Evolutionary conservation across 31 red algal species (phyloP), one percentile per base, ranked within the genome.

Genomic region (Asparagopsis taxiformis): DNA sequence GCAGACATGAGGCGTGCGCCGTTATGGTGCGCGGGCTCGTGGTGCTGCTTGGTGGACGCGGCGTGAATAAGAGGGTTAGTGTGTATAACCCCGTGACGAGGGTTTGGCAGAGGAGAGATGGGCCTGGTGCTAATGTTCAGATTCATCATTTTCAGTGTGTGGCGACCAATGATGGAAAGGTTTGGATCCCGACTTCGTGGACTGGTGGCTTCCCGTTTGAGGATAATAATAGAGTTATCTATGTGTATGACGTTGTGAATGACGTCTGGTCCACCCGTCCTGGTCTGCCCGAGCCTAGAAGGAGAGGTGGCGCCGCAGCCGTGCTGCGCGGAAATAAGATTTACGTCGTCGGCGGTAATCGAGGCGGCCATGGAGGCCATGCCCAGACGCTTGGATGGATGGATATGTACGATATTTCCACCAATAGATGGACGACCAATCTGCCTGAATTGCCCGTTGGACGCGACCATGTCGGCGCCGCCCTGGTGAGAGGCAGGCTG

Each of bases 101-200:
- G 24, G 43, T 35, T 4, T 79, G 75, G 75, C 5, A 38, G 66
- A 48, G 34, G 24, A 41, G 31, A 16, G 37, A 17, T 0, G 36
- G 68, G 17, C 32, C 68, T 56, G 44, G 31, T 17, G 31, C 43
- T 13, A 28, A 28, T 5, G n/a, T 72, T 16, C 46, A 72, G 29
- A 28, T 79, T 37, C 75, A 79, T 36, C 75, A 79, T 46, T 34
- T 59, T 31, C 59, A 79, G 32, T 55, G 41, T 10, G 61, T 79
- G 19, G 59, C 61, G 25, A 6, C 60, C 13, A 8, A 26, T 41
- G 38, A 43, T 21, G 56, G 23, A 31, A 31, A 28, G 3, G 54
- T 79, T 24, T 79, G 41, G 53, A 59, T 79, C 16, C 44, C 62
- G 4, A 23, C 49, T 7, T 62, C 75, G 19, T 63, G 46, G 25